Conservation (phyloP, 768 basidiomycete species). For the Pisolithus sp. region DNA sequence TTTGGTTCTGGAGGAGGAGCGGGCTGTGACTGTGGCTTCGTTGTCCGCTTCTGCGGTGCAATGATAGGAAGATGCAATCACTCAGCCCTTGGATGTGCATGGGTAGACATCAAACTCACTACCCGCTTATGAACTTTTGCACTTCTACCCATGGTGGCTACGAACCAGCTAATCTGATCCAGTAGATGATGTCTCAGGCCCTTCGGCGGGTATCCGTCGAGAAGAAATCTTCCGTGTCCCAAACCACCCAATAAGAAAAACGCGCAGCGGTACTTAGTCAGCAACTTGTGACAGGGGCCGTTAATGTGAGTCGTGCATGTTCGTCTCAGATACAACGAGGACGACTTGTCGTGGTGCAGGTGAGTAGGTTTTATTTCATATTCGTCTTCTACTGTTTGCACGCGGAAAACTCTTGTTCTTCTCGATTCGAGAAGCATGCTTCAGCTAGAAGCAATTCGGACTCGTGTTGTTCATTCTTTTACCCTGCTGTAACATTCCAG, state of each 20-base stretch:
- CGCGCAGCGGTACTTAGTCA: too few species aligned
- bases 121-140: constrained; percentile 31
- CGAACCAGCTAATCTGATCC: too few species aligned
- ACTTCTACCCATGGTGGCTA: constrained; percentile 27
- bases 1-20: not conserved
- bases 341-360: too few species aligned
- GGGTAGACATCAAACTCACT: constrained; percentile 14
- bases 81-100: not conserved
- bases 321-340: too few species aligned
- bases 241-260: too few species aligned
- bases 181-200: too few species aligned
- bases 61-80: not conserved
- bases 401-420: not conserved
- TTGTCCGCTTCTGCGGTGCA: constrained; percentile 21
- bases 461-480: not conserved
- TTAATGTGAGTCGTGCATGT: too few species aligned
- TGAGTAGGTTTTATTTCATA: too few species aligned
- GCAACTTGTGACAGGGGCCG: too few species aligned
- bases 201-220: too few species aligned
- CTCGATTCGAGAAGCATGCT: not conserved
- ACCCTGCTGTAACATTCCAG: not conserved
- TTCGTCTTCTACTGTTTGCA: not conserved
- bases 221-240: too few species aligned
- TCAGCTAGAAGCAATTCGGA: not conserved
- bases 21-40: constrained; percentile 4